Conservation (phyloP, 106 monocot species). For the Acorus calamus region DNA sequence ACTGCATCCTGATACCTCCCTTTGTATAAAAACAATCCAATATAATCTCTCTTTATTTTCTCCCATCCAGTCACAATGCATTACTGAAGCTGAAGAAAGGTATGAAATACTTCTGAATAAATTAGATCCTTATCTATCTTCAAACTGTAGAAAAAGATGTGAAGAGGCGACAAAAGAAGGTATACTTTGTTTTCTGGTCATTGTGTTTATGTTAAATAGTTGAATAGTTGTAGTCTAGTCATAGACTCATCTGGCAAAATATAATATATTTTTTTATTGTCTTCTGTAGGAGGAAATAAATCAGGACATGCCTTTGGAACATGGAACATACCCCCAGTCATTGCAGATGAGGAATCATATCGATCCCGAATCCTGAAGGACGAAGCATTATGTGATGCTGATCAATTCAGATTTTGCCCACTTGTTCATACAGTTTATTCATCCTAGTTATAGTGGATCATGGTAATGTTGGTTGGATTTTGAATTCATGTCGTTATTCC, state of each 20-base stretch:
- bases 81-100: conserved; percentile 63
- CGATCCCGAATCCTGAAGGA: conserved; percentile 10
- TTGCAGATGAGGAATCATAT: conserved; percentile 66
- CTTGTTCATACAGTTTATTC: too few relatives aligned
- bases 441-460: too few relatives aligned
- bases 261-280: background rate
- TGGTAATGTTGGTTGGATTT: too few relatives aligned
- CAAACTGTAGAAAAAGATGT: conserved; percentile 56
- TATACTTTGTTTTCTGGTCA: conserved; percentile 1
- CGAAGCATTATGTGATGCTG: too few relatives aligned
- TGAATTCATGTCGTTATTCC: too few relatives aligned
- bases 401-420: too few relatives aligned
- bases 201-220: too few relatives aligned
- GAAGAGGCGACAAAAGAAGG: conserved; percentile 86
- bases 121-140: conserved; percentile 52
- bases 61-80: conserved; percentile 58
- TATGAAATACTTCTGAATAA: conserved; percentile 28
- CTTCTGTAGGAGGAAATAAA: conserved; percentile 32
- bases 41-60: background rate
- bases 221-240: background rate
- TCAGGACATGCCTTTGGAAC: conserved; percentile 52
- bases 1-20: background rate
- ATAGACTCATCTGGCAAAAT: background rate
- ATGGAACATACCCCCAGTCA: conserved; percentile 71
- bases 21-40: background rate